Evolutionary conservation across 768 basidiomycete genomes (phyloP).

Genomic region (Russula compacta): DNA sequence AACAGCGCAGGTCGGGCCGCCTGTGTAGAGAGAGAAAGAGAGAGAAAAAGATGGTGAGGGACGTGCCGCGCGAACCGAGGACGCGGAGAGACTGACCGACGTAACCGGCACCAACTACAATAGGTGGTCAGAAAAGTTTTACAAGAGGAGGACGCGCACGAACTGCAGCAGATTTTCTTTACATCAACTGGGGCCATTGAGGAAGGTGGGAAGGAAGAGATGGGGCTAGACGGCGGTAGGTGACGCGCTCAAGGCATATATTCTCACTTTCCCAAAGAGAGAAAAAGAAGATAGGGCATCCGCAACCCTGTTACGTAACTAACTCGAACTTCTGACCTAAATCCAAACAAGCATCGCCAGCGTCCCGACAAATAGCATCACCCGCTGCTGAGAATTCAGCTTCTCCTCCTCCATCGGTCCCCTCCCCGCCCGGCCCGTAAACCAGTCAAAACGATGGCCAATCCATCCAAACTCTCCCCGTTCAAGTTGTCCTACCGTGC

Average conservation of each 20-base stretch:
- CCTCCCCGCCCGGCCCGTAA: constrained; percentile 32
- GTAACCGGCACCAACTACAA: constrained; percentile 79
- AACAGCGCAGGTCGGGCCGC: constrained; percentile 92
- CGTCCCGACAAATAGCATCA: no score
- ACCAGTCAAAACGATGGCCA: constrained; percentile 48
- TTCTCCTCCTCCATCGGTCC: constrained; percentile 39
- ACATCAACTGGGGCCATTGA: constrained; percentile 52
- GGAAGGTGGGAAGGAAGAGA: constrained; percentile 7
- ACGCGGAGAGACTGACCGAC: constrained; percentile 52
- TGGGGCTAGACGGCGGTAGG: neutral
- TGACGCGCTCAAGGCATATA: neutral
- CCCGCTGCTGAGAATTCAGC: constrained; percentile 26
- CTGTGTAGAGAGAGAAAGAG: constrained; percentile 31
- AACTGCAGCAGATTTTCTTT: constrained; percentile 83
- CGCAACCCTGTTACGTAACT: no score
- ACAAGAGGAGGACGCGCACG: constrained; percentile 28
- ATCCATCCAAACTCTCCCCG: constrained; percentile 34
- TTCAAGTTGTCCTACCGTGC: constrained; percentile 36
- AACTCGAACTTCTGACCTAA: no score
- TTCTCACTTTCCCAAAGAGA: no score
- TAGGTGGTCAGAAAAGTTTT: constrained; percentile 17
- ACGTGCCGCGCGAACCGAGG: neutral
- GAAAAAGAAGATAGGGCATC: no score
- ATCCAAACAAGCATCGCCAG: no score
- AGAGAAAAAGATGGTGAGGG: neutral